These are phyloP conservation scores for Phytophthora podocarpi DNA, from an alignment of 352 stramenopile genomes.

Conservation along the genomic window DNA sequence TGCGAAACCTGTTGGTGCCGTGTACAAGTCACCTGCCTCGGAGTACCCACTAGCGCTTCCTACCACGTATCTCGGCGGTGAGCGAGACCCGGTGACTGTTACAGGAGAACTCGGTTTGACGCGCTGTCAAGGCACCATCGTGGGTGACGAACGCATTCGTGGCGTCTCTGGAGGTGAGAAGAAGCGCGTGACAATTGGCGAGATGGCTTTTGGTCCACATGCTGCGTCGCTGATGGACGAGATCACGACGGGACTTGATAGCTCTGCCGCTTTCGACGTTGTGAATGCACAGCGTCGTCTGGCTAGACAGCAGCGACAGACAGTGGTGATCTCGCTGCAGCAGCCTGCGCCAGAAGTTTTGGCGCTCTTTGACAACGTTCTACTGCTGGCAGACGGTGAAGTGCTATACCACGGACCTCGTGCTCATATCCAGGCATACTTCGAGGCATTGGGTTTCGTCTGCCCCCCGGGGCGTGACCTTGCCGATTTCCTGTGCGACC, in stretches of 20 bases:
- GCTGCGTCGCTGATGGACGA: conserved; percentile 53
- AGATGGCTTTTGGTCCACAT: conserved; percentile 82
- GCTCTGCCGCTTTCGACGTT: conserved; percentile 52
- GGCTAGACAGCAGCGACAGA: conserved; percentile 47
- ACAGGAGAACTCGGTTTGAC: conserved; percentile 46
- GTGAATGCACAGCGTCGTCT: conserved; percentile 41
- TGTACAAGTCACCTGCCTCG: conserved; percentile 29
- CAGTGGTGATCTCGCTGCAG: conserved; percentile 77
- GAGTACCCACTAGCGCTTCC: conserved; percentile 35
- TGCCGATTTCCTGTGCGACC: conserved; percentile 56
- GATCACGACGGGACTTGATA: conserved; percentile 58
- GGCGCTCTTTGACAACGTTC: conserved; percentile 92
- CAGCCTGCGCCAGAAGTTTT: conserved; percentile 92
- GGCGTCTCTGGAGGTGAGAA: conserved; percentile 88
- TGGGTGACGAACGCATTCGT: conserved; percentile 56
- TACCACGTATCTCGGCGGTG: conserved; percentile 41
- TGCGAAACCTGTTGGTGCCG: conserved; percentile 14
- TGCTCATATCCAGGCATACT: conserved; percentile 74
- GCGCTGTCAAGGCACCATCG: conserved; percentile 58
- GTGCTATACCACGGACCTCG: conserved; percentile 88
- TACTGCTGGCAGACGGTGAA: conserved; percentile 87
- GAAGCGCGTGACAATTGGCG: conserved; percentile 91
- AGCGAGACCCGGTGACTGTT: conserved; percentile 32
- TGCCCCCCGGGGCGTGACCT: conserved; percentile 48
- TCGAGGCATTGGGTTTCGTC: conserved; percentile 69